These are phyloP conservation scores for Arthonia radiata DNA, from an alignment of 495 filamentous ascomycete genomes.

Conservation along the genomic window DNA sequence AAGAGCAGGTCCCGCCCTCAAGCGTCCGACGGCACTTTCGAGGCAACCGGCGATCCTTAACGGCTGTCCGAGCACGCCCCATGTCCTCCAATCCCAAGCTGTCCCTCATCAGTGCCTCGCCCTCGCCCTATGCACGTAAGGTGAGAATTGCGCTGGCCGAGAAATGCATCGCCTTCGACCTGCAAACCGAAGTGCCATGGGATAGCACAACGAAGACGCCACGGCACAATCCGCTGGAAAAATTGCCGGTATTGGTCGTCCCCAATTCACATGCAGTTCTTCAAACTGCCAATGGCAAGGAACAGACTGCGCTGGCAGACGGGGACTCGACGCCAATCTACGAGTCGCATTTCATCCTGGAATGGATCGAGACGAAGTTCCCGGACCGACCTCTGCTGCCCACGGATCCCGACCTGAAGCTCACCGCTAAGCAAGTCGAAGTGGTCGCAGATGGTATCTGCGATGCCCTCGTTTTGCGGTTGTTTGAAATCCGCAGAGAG, in stretches of 20 bases:
- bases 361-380: constrained; percentile 8
- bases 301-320: too few species aligned
- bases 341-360: constrained; percentile 8
- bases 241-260: constrained; percentile 8
- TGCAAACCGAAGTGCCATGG: constrained; percentile 11
- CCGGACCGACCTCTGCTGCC: constrained; percentile 5
- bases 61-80: too few species aligned
- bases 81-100: too few species aligned
- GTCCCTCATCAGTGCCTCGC: constrained; percentile 4
- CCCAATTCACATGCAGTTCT: too few species aligned
- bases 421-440: constrained; percentile 8
- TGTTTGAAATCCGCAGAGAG: constrained; percentile 8
- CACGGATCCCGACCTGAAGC: constrained; percentile 4
- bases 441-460: constrained; percentile 9
- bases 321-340: constrained; percentile 5
- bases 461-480: constrained; percentile 8
- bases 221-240: constrained; percentile 10
- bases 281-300: too few species aligned
- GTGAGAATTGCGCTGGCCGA: constrained; percentile 7
- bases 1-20: too few species aligned
- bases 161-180: constrained; percentile 7
- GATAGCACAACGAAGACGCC: constrained; percentile 7
- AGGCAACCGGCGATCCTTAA: too few species aligned
- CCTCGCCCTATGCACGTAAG: constrained; percentile 7
- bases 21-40: too few species aligned